Evolutionary conservation across 116 monocot genomes (phyloP).

Genomic region (Phalaenopsis hybrid): DNA sequence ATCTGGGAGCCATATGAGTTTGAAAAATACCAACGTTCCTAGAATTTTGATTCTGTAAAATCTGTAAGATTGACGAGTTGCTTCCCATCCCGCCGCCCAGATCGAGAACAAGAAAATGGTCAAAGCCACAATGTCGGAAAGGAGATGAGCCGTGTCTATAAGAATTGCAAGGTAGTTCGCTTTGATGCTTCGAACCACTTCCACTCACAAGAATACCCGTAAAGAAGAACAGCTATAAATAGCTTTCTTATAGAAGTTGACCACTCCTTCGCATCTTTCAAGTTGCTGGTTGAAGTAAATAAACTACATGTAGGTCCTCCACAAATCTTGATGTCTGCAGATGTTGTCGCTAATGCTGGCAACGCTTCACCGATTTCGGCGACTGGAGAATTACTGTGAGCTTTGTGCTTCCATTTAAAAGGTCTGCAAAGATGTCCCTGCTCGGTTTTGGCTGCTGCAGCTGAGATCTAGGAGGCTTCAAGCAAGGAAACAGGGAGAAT

Average conservation of each 20-base stretch:
- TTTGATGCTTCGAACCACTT: constrained; percentile 35
- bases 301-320: constrained; percentile 19
- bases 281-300: constrained; percentile 1
- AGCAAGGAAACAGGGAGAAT: too few species aligned
- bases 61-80: constrained; percentile 14
- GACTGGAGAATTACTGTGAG: neutral
- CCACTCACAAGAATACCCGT: constrained; percentile 19
- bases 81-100: constrained; percentile 21
- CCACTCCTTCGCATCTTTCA: constrained; percentile 24
- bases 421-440: too few species aligned
- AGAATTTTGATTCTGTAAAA: constrained; percentile 18
- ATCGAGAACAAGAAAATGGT: constrained; percentile 22
- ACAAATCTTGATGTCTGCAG: constrained; percentile 7
- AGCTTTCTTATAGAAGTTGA: constrained; percentile 27
- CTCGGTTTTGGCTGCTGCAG: too few species aligned
- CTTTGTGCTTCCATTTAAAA: neutral
- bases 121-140: constrained; percentile 21
- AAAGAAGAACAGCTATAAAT: constrained; percentile 26
- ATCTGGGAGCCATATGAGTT: constrained; percentile 17
- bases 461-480: too few species aligned
- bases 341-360: neutral
- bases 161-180: constrained; percentile 40
- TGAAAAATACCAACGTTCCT: constrained; percentile 13
- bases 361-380: neutral
- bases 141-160: constrained; percentile 19